A percentile compares a stretch with the other conserved stretches of the same genome.
Evolutionary conservation across 2,329 filamentous ascomycete species (phyloP).

Genomic region (Bipolaris gigantea): DNA sequence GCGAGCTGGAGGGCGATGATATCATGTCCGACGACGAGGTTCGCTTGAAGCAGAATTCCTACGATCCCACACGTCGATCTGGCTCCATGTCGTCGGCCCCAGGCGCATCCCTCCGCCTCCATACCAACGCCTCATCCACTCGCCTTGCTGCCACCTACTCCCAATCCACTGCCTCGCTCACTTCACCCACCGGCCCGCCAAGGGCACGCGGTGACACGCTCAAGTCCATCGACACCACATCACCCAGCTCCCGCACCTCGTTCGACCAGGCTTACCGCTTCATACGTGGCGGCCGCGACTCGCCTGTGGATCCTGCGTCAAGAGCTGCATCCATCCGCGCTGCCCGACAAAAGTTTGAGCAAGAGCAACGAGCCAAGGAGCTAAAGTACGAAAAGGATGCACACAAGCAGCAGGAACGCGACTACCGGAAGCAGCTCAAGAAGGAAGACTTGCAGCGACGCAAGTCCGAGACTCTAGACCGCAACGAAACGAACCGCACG

Average conservation of each 20-base stretch:
- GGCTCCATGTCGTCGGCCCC: constrained; percentile 50
- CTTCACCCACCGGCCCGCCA: constrained; percentile 44
- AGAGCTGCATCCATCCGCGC: constrained; percentile 60
- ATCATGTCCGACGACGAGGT: constrained; percentile 53
- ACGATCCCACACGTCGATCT: constrained; percentile 47
- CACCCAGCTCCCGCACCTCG: constrained; percentile 58
- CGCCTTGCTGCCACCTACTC: constrained; percentile 53
- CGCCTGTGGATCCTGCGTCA: constrained; percentile 53
- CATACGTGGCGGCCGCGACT: constrained; percentile 53
- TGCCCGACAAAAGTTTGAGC: constrained; percentile 59
- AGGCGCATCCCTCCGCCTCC: constrained; percentile 43
- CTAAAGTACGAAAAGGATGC: constrained; percentile 58
- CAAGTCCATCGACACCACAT: constrained; percentile 54
- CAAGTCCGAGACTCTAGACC: constrained; percentile 45
- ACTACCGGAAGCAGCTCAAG: constrained; percentile 50
- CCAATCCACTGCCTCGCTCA: constrained; percentile 56
- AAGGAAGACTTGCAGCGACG: constrained; percentile 46
- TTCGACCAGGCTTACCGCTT: constrained; percentile 59
- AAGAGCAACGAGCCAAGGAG: constrained; percentile 61
- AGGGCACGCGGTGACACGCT: constrained; percentile 55
- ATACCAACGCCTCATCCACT: constrained; percentile 48
- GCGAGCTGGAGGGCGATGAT: constrained; percentile 49
- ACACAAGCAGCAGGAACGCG: constrained; percentile 50
- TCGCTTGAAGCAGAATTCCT: constrained; percentile 43
- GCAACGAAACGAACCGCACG: constrained; percentile 30